These are phyloP conservation scores for Fraxinus dipetala DNA, from an alignment of 305 asterid genomes.

Conservation along the genomic window DNA sequence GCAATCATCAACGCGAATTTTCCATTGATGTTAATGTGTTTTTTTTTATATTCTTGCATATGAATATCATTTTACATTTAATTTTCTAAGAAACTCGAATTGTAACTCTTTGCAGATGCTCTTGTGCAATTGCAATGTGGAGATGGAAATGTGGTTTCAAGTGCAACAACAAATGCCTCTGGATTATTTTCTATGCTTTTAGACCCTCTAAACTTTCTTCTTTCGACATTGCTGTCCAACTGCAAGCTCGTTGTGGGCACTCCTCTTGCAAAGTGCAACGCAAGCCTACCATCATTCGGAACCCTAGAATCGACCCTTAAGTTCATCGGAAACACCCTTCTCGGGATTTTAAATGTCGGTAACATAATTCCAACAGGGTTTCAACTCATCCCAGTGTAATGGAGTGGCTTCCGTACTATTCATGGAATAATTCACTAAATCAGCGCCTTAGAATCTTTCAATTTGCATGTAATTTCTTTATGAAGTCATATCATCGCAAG, in stretches of 20 bases:
- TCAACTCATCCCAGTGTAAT: constrained; percentile 29
- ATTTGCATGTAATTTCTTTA: constrained; percentile 2
- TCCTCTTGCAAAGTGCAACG: constrained; percentile 46
- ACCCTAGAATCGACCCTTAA: constrained; percentile 38
- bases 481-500: background rate
- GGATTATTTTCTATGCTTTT: constrained; percentile 42
- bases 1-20: background rate
- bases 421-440: constrained; percentile 10
- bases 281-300: constrained; percentile 37
- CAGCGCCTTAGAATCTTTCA: background rate
- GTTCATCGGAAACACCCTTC: constrained; percentile 33
- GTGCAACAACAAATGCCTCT: constrained; percentile 37
- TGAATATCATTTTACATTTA: background rate
- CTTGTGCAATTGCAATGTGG: constrained; percentile 49
- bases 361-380: constrained; percentile 37
- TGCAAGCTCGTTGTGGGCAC: constrained; percentile 42
- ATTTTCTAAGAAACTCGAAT: background rate
- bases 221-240: constrained; percentile 33
- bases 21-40: background rate
- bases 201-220: constrained; percentile 32
- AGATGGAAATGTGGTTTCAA: constrained; percentile 35
- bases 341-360: constrained; percentile 30
- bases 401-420: background rate
- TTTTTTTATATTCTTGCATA: background rate
- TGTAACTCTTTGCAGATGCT: constrained; percentile 38